These are phyloP conservation scores for Erythrophleum fordii DNA, from an alignment of 306 rosid species.

Conservation along the genomic window DNA sequence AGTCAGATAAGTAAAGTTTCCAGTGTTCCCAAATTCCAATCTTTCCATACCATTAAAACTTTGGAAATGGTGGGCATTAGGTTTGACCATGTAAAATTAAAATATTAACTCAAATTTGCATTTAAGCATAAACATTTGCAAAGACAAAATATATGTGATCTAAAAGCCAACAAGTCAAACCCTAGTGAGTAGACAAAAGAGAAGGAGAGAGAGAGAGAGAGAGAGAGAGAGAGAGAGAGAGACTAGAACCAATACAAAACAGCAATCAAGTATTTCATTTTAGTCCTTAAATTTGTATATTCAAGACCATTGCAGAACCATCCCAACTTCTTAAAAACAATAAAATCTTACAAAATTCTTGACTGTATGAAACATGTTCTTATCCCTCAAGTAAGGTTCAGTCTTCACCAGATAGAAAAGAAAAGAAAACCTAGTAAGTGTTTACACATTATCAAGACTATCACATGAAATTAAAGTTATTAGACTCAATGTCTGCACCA, in stretches of 20 bases:
- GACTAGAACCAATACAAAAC: neutral
- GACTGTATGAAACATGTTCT: neutral
- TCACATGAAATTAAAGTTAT: neutral
- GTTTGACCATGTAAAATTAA: conserved; percentile 19
- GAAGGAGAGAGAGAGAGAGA: accelerated
- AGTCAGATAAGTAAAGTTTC: neutral
- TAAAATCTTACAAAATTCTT: neutral
- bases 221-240: neutral
- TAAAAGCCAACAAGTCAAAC: conserved; percentile 14
- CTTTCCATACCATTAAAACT: neutral
- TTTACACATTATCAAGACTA: neutral
- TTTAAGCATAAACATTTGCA: conserved; percentile 12
- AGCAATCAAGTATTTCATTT: neutral
- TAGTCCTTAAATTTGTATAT: conserved; percentile 7
- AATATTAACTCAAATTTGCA: neutral
- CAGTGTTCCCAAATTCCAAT: neutral
- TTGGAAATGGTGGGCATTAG: neutral
- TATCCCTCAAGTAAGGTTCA: neutral
- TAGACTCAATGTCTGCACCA: neutral
- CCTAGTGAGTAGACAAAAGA: neutral
- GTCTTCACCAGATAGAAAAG: neutral
- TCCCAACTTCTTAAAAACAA: neutral
- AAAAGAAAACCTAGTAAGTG: neutral
- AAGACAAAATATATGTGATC: conserved; percentile 24
- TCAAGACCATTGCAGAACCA: conserved; percentile 6